Conservation (phyloP, 805 yeast species). For the Starmerella floris region DNA sequence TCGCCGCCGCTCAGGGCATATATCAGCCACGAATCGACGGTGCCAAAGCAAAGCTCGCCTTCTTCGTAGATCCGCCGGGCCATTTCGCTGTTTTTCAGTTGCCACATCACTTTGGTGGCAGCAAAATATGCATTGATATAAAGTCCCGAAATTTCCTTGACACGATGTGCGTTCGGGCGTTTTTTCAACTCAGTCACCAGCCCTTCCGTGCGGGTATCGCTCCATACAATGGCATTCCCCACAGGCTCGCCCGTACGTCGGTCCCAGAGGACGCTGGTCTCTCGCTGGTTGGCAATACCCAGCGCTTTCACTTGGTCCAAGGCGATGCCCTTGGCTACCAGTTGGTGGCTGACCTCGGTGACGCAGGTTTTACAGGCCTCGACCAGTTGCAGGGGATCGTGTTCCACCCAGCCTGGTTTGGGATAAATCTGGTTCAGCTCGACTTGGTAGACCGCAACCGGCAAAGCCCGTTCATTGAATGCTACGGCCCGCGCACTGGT, state of each 20-base stretch:
- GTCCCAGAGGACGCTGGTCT: conserved; percentile 79
- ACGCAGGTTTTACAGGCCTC: conserved; percentile 72
- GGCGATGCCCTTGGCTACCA: conserved; percentile 24
- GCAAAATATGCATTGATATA: conserved; percentile 87
- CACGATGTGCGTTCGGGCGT: conserved; percentile 41
- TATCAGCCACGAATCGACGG: conserved; percentile 88
- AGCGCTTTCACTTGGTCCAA: conserved; percentile 46
- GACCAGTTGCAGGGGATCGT: conserved; percentile 71
- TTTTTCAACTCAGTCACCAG: conserved; percentile 51
- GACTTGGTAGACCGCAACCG: conserved; percentile 77
- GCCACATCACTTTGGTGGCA: conserved; percentile 80
- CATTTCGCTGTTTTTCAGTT: conserved; percentile 60
- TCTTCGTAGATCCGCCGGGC: conserved; percentile 56
- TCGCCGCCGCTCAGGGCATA: conserved; percentile 60
- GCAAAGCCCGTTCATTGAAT: conserved; percentile 58
- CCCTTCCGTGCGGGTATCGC: conserved; percentile 74
- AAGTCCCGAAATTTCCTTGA: conserved; percentile 61
- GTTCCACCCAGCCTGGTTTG: conserved; percentile 66
- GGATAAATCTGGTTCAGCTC: conserved; percentile 49
- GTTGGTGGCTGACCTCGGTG: conserved; percentile 26
- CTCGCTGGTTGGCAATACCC: conserved; percentile 94
- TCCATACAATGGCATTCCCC: conserved; percentile 88
- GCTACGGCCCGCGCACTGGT: conserved; percentile 82
- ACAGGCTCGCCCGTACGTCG: conserved; percentile 69
- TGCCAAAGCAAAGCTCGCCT: conserved; percentile 80